Evolutionary conservation across 1,284 basidiomycete genomes (phyloP), one percentile per base, ranked within the genome.

Genomic region (Athelia sp.): DNA sequence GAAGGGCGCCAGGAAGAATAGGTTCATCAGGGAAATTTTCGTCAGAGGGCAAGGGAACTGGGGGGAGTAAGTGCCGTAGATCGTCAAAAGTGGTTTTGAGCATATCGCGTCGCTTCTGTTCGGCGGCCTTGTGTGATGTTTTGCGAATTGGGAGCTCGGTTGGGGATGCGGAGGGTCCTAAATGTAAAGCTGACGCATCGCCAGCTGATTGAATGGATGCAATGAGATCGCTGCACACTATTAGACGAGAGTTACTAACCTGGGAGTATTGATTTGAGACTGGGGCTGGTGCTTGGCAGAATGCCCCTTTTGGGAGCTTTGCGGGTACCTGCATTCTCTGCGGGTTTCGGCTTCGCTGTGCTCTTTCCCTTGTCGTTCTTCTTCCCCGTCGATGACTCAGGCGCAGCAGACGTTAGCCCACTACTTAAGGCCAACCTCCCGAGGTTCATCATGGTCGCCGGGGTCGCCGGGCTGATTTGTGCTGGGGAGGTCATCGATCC

Each of bases 31-130:
- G 70, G 56, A 68, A 78, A 45, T 76, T 81, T 48, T 74, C 81
- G 54, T 89, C 86, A 0, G 81, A 81, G 22, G 88, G 87, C 11
- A 92, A 72, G 3, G 90, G 85, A 59, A 98, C 91, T 2, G 92
- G 89, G 0, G 96, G 96, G 0, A 99, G 76, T 13, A 98, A 74
- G 8, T 77, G 69, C 13, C 96, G 89, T 11, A 99, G 79, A 55
- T 98, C 94, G 66, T 99, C 96, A 63, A 96, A 99, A 15, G 93
- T 94, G 10, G 87, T 87, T 71, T 99, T 99, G 56, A 99, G 81
- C 34, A 89, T 93, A 68, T 99, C 96, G 3, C 96, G 84, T 18
- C 96, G 85, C 65, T 97, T 96, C 65, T 99, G 96, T 68, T 99
- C 96, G 0, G 96, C 96, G 1, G 89, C 92, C 68, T 98, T 98